phyloP scores from a whole-genome alignment of 176 grass and related monocot genomes.

The Avena atlantica region DNA sequence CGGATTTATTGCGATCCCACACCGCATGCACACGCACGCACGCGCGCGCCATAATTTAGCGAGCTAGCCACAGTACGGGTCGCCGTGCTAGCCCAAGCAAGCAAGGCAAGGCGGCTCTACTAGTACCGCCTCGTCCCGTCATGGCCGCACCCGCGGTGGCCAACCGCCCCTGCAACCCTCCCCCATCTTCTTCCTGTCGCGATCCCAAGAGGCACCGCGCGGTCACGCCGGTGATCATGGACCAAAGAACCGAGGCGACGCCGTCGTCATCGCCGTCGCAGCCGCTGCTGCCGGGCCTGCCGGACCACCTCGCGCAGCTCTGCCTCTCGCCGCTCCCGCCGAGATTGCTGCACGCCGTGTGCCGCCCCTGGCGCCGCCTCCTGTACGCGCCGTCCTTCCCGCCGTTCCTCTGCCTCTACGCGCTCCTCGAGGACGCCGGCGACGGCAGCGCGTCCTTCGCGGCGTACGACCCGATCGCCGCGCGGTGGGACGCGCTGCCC shows the following conservation, averaged over 20 bases:
- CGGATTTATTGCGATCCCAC: conserved; percentile 42
- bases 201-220: conserved; percentile 36
- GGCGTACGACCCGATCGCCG: conserved; percentile 59
- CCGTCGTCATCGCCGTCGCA: neutral
- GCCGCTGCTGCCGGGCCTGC: conserved; percentile 69
- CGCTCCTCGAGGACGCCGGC: conserved; percentile 45
- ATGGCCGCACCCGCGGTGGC: conserved; percentile 49
- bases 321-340: conserved; percentile 66
- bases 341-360: conserved; percentile 60
- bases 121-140: neutral
- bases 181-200: neutral
- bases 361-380: conserved; percentile 70
- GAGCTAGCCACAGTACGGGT: neutral
- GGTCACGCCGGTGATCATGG: neutral
- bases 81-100: conserved; percentile 31
- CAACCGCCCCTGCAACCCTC: conserved; percentile 26
- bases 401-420: conserved; percentile 59
- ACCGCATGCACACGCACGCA: conserved; percentile 1
- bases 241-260: neutral
- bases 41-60: conserved; percentile 25
- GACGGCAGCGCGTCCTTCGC: conserved; percentile 47
- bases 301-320: conserved; percentile 78
- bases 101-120: neutral
- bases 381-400: conserved; percentile 73
- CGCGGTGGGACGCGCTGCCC: conserved; percentile 48